Evolutionary conservation across 768 basidiomycete genomes (phyloP).

Genomic region (Crassisporium funariophilum): DNA sequence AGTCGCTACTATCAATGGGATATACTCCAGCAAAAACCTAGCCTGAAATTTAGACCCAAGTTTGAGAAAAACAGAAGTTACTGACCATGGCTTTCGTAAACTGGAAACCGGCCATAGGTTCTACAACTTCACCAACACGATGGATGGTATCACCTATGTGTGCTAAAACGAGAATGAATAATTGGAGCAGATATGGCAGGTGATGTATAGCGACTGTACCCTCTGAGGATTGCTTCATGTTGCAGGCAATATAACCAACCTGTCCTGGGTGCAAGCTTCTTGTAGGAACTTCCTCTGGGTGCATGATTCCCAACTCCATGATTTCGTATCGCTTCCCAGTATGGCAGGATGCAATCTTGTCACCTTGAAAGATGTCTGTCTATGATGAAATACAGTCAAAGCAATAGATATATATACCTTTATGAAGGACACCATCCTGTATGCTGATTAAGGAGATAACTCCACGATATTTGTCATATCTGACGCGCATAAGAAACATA

Average conservation of each 20-base stretch:
- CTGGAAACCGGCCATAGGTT: conserved; percentile 89
- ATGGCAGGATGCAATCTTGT: conserved; percentile 84
- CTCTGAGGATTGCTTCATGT: conserved; percentile 97
- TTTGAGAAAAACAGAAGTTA: background rate
- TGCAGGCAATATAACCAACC: conserved; percentile 89
- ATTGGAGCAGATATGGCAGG: background rate
- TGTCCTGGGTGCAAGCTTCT: conserved; percentile 71
- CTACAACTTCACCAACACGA: conserved; percentile 69
- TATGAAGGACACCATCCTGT: conserved; percentile 76
- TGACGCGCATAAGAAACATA: conserved; percentile 31
- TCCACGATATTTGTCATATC: conserved; percentile 94
- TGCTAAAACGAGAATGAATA: conserved; percentile 46
- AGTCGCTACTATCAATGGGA: conserved; percentile 89
- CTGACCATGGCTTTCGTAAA: conserved; percentile 91
- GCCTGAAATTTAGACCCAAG: conserved; percentile 7
- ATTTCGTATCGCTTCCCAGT: conserved; percentile 90
- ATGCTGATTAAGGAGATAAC: conserved; percentile 91
- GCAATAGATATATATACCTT: conserved; percentile 51
- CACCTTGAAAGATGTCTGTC: conserved; percentile 52
- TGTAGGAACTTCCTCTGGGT: conserved; percentile 86
- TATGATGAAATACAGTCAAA: background rate
- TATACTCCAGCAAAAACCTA: conserved; percentile 95
- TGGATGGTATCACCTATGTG: conserved; percentile 94
- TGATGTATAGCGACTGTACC: conserved; percentile 45
- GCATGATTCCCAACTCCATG: conserved; percentile 83